Base-by-base conservation (phyloP, 1,284 basidiomycete genomes). In the Ganoderma lucidum region DNA sequence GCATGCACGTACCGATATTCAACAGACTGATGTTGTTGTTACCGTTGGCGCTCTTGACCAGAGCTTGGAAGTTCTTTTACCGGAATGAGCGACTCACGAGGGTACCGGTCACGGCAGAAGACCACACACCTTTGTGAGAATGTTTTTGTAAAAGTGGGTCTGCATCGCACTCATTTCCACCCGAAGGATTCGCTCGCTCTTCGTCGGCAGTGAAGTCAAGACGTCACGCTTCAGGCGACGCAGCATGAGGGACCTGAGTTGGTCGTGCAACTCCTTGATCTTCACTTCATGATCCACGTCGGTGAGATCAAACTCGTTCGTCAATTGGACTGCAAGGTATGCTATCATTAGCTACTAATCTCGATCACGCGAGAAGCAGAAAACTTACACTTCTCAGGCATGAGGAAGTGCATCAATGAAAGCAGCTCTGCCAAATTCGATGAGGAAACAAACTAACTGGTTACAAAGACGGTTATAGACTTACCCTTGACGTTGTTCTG, bases 61-160 rank as follows among this genome's bases (percentile, higher is more conserved):
- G 85, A 19, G 94, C 96, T 77, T 93, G 88, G 81, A 97, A 99
- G 81, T 99, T 99, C 92, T 96, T 78, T 60, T 61, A 53, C 65
- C n/a, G 64, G 66, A 48, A 42, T 61, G 64, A 70, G 69, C 51
- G 51, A 67, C 42, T 64, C 30, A 58, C 62, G 66, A 48, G 28
- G 30, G 48, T 65, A 45, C 64, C 55, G 56, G 59, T 59, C 68
- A 28, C 62, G 37, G 19, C 23, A 32, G 51, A 65, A 30, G 56
- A 35, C 66, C 35, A 75, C 82, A 37, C 70, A 93, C 94, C 89
- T 95, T 97, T 37, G 97, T 98, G 74, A 99, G 85, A 77, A 99
- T 99, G 79, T 99, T 99, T 87, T 99, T 99, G 86, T 99, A 99
- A 81, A 97, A 98, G 80, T 97, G 95, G 28, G 96, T 98, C 82